phyloP scores from a whole-genome alignment of 176 grass and related monocot species.

The Luzula sylvatica region DNA sequence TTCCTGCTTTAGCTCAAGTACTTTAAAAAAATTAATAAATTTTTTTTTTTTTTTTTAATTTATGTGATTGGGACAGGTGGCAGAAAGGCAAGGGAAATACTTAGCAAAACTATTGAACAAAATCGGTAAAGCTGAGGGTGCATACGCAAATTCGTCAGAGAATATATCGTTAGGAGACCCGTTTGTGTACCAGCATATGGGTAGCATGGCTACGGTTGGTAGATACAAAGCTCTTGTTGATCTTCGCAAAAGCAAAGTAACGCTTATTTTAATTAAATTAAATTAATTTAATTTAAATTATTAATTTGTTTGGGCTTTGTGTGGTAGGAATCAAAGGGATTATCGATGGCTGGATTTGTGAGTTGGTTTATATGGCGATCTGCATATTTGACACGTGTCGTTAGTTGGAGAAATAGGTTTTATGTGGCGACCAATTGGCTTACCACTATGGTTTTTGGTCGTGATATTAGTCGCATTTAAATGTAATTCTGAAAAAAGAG shows the following conservation, averaged over 20 bases:
- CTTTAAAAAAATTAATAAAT: too few species aligned
- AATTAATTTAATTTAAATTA: background rate
- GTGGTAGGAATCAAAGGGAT: constrained; percentile 65
- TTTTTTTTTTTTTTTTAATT: too few species aligned
- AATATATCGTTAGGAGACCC: constrained; percentile 47
- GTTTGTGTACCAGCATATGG: constrained; percentile 88
- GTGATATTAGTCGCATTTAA: constrained; percentile 86
- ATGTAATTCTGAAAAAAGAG: background rate
- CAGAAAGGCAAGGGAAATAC: constrained; percentile 82
- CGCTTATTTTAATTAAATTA: background rate
- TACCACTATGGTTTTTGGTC: constrained; percentile 77
- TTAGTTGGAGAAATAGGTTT: constrained; percentile 95
- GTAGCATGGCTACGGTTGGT: constrained; percentile 90
- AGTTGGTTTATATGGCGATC: constrained; percentile 94
- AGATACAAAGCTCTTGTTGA: constrained; percentile 95
- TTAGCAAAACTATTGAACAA: constrained; percentile 48
- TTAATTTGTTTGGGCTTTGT: background rate
- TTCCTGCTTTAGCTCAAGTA: constrained; percentile 96
- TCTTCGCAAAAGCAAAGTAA: constrained; percentile 82
- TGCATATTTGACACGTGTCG: constrained; percentile 77
- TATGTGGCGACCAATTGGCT: constrained; percentile 96
- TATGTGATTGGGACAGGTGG: constrained; percentile 41
- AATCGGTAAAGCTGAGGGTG: constrained; percentile 56
- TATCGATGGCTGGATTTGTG: constrained; percentile 81
- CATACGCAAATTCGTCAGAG: constrained; percentile 41